Conservation (phyloP, 371 early-diverging fungal species). For the Mortierella sp. region DNA sequence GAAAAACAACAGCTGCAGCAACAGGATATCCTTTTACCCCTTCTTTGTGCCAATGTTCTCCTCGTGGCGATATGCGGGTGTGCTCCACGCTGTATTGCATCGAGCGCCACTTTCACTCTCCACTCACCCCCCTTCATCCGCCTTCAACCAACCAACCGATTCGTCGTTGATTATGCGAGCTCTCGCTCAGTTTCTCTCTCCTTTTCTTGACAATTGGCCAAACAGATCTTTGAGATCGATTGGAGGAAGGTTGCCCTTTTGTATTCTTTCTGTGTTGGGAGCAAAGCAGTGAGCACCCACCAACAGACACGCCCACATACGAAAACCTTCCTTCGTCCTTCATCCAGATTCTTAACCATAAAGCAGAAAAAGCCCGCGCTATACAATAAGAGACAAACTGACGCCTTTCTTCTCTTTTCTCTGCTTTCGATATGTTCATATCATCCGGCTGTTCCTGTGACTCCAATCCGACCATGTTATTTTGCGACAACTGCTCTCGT, state of each 20-base stretch:
- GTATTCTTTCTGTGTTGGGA: neutral
- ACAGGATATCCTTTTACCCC: neutral
- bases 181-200: neutral
- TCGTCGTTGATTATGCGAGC: slow-evolving; percentile 10
- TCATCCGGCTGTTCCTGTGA: neutral
- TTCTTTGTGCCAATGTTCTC: neutral
- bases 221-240: slow-evolving; percentile 15
- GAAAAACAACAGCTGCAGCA: neutral
- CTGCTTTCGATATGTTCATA: neutral
- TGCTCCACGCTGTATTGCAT: neutral
- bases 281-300: slow-evolving; percentile 8
- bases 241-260: slow-evolving; percentile 1
- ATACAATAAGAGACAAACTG: neutral
- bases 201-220: neutral
- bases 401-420: slow-evolving; percentile 11
- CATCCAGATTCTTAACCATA: neutral
- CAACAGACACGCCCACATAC: neutral
- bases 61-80: neutral
- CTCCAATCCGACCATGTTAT: neutral
- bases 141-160: neutral
- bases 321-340: neutral
- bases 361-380: neutral
- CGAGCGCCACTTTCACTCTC: neutral
- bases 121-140: neutral
- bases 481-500: neutral